These are phyloP conservation scores for Crithidia brevicula DNA, from an alignment of 208 protist species.

Conservation along the genomic window DNA sequence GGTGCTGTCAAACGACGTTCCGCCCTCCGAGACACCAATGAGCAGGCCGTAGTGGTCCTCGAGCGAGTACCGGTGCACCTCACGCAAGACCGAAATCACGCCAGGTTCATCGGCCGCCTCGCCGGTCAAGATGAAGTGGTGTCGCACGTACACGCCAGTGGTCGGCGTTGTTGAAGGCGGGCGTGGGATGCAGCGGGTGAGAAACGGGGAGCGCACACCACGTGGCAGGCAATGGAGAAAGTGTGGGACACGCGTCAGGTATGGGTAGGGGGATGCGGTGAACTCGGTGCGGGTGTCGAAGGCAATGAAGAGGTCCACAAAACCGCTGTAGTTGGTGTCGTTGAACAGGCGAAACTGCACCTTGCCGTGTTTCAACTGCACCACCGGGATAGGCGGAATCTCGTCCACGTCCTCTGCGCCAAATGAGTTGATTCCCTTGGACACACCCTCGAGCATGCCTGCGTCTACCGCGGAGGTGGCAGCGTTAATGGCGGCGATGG, in stretches of 20 bases:
- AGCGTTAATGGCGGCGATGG: neutral
- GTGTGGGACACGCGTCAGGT: conserved; percentile 61
- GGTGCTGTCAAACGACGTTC: conserved; percentile 71
- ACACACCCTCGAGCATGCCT: neutral
- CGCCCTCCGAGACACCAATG: conserved; percentile 64
- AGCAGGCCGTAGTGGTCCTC: conserved; percentile 84
- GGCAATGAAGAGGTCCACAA: conserved; percentile 69
- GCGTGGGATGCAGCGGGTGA: conserved; percentile 60
- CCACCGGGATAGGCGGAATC: conserved; percentile 35
- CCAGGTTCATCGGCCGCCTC: conserved; percentile 60
- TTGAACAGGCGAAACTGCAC: conserved; percentile 79
- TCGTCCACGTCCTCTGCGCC: conserved; percentile 33
- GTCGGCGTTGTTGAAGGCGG: conserved; percentile 63
- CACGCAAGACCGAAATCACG: conserved; percentile 66
- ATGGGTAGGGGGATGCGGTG: conserved; percentile 48
- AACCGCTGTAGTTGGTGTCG: conserved; percentile 62
- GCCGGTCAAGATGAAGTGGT: conserved; percentile 53
- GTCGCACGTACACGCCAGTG: conserved; percentile 68
- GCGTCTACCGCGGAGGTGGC: neutral
- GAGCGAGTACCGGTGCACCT: conserved; percentile 87
- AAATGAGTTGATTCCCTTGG: conserved; percentile 17
- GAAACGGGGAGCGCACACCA: conserved; percentile 69
- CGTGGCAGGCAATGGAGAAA: conserved; percentile 69
- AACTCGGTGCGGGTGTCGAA: conserved; percentile 81
- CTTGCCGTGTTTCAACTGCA: conserved; percentile 75